Base-by-base conservation (phyloP, 2,329 filamentous ascomycete species). In the Cercospora sp. region DNA sequence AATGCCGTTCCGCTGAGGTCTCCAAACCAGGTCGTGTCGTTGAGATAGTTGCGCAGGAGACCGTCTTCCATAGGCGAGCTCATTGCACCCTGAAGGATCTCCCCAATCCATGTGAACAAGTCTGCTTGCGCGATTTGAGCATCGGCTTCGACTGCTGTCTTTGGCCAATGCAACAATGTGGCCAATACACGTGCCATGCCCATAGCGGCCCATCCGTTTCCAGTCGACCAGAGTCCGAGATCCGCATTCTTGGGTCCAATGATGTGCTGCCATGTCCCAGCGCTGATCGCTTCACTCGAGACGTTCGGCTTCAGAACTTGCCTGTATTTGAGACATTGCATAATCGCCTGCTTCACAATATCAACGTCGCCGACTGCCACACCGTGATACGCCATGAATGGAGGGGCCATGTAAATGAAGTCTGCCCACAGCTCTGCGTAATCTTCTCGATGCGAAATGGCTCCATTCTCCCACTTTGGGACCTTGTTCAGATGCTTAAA, bases 401-500 rank as follows among this genome's bases (percentile, higher is more conserved):
- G 83, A 12, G 83, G 83, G 0, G 79, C 80, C 84, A 85, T 85
- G 74, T 82, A 82, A 5, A 84, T 70, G 71, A 81, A 83, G 71
- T 86, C 84, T 6, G 82, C 80, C 82, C 84, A 85, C 8, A 85
- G 75, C 66, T 85, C 82, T 5, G 80, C 71, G 10, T 78, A 76
- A 24, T 79, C 76, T 28, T 81, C 77, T 30, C 83, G 79, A 69
- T 86, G 83, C 53, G 81, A 83, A 55, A 85, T 83, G 4, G 84
- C 84, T 37, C 82, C 81, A 9, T 76, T 65, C 3, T 59, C 18
- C 66, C 66, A 69, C 55, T 80, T 77, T 8, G 82, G 82, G 2
- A 81, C 81, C 13, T 68, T 69, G 12, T 83, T 70, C 1, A 85
- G 76, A 67, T 82, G 79, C 1, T 81, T 65, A 30, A 79, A 75